Evolutionary conservation across 2,329 filamentous ascomycete species (phyloP).

Genomic region (Chaetomiaceae sp.): DNA sequence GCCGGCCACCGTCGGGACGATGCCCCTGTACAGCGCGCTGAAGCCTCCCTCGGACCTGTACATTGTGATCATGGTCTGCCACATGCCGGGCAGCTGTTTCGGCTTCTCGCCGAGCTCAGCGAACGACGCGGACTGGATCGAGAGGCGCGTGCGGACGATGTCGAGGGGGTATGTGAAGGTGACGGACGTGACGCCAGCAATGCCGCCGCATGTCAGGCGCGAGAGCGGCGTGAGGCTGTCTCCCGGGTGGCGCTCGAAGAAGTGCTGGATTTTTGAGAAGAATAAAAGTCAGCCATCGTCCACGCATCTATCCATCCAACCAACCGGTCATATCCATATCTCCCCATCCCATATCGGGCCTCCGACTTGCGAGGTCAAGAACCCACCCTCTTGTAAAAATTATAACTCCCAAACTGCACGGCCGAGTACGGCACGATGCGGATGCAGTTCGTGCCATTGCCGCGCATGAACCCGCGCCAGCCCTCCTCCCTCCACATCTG

Average conservation of each 20-base stretch:
- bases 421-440: slow-evolving; percentile 97
- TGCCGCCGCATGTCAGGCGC: slow-evolving; percentile 81
- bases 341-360: too few relatives aligned
- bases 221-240: slow-evolving; percentile 67
- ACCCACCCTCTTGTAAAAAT: slow-evolving; percentile 87
- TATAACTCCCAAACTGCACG: slow-evolving; percentile 97
- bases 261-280: too few relatives aligned
- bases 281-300: too few relatives aligned
- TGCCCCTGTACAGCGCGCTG: slow-evolving; percentile 83
- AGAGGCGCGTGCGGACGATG: slow-evolving; percentile 91
- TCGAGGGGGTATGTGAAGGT: slow-evolving; percentile 94
- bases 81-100: slow-evolving; percentile 83
- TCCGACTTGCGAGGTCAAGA: not conserved
- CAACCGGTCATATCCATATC: not conserved
- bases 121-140: slow-evolving; percentile 97
- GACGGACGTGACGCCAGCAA: slow-evolving; percentile 93
- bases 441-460: slow-evolving; percentile 97
- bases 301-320: not conserved
- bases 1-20: slow-evolving; percentile 87
- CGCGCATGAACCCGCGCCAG: slow-evolving; percentile 95
- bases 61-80: slow-evolving; percentile 74
- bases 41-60: slow-evolving; percentile 88
- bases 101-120: slow-evolving; percentile 62
- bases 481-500: slow-evolving; percentile 99
- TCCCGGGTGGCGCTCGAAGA: slow-evolving; percentile 73